phyloP scores from a whole-genome alignment of 2,329 filamentous ascomycete species.

The Cladobotryum protrusum region DNA sequence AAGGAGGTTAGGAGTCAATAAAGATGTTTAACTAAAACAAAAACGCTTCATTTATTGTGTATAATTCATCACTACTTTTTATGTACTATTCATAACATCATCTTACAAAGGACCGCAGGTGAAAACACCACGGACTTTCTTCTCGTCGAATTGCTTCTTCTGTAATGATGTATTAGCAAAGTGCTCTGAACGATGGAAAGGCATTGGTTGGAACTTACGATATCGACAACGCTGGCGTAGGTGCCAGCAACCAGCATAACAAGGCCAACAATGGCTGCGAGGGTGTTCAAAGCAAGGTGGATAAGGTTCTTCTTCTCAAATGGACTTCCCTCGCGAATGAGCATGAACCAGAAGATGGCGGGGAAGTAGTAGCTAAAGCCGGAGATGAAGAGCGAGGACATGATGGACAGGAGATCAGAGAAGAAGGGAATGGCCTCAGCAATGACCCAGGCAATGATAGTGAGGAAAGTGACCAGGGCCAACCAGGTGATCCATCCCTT shows the following conservation, averaged over 20 bases:
- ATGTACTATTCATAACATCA: neutral
- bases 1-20: too few species aligned
- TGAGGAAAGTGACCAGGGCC: slow-evolving; percentile 48
- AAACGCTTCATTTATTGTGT: too few species aligned
- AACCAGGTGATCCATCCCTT: slow-evolving; percentile 51
- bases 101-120: slow-evolving; percentile 11
- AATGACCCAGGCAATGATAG: slow-evolving; percentile 61
- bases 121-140: slow-evolving; percentile 10
- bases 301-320: slow-evolving; percentile 21
- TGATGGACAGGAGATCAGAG: slow-evolving; percentile 53
- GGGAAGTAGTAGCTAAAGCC: slow-evolving; percentile 30
- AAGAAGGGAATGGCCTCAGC: slow-evolving; percentile 69
- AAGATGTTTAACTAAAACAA: too few species aligned
- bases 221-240: slow-evolving; percentile 21
- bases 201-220: slow-evolving; percentile 15
- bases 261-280: slow-evolving; percentile 22
- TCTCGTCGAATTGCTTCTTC: slow-evolving; percentile 10
- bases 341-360: slow-evolving; percentile 36
- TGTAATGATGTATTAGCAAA: slow-evolving; percentile 7
- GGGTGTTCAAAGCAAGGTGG: slow-evolving; percentile 17
- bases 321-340: slow-evolving; percentile 23
- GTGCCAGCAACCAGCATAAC: slow-evolving; percentile 21
- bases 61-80: too few species aligned
- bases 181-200: neutral
- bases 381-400: slow-evolving; percentile 43